Conservation (phyloP, 257 asterid genomes). For the Solanum habrochaites region DNA sequence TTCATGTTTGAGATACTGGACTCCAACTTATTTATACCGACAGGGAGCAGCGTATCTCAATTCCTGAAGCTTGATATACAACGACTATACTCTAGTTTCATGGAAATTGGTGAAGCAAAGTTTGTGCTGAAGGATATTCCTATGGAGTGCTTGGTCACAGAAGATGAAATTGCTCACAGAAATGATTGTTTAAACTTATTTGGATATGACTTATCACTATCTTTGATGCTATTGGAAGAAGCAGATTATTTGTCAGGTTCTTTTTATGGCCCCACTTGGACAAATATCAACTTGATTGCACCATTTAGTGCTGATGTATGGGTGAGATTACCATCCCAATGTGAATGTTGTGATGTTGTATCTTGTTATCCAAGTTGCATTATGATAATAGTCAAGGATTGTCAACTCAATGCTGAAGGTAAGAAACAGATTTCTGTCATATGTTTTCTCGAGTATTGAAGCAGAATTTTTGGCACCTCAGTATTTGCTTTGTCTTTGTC, state of each 20-base stretch:
- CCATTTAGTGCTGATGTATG: slow-evolving; percentile 68
- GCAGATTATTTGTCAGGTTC: slow-evolving; percentile 17
- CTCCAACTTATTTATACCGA: slow-evolving; percentile 53
- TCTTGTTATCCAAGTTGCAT: slow-evolving; percentile 41
- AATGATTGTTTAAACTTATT: slow-evolving; percentile 59
- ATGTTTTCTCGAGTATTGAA: not conserved
- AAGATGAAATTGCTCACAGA: slow-evolving; percentile 43
- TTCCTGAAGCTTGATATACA: slow-evolving; percentile 52
- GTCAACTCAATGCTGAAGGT: slow-evolving; percentile 65
- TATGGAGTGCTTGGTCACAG: slow-evolving; percentile 46
- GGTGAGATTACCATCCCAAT: slow-evolving; percentile 59
- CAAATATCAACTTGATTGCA: slow-evolving; percentile 32
- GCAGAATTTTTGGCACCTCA: not conserved
- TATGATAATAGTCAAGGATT: slow-evolving; percentile 49
- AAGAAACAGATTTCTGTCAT: slow-evolving; percentile 1
- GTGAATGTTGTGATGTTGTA: slow-evolving; percentile 18
- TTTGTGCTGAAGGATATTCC: slow-evolving; percentile 53
- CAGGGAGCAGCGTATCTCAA: slow-evolving; percentile 28
- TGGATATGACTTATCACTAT: slow-evolving; percentile 68
- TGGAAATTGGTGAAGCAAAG: slow-evolving; percentile 24
- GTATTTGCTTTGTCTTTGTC: not conserved
- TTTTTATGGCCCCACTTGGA: slow-evolving; percentile 8
- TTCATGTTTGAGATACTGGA: slow-evolving; percentile 56
- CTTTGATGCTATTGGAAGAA: slow-evolving; percentile 32
- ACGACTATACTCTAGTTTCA: slow-evolving; percentile 29